These are phyloP conservation scores for Nitzschia inconspicua DNA, from an alignment of 108 stramenopile species.

Conservation along the genomic window DNA sequence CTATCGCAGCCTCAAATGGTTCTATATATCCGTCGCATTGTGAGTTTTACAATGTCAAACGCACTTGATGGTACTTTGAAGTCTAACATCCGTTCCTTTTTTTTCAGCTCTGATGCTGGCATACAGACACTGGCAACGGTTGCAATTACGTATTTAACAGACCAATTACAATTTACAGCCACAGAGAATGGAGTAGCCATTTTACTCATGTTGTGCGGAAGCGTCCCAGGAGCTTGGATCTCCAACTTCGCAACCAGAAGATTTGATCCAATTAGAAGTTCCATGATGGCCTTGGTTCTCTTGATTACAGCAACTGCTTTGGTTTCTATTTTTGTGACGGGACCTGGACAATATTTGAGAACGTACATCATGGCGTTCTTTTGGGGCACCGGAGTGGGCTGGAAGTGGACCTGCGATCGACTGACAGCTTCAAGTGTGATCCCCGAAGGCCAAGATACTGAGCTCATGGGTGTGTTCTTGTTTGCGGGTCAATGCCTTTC, in stretches of 20 bases:
- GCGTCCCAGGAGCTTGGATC: slow-evolving; percentile 45
- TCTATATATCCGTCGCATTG: slow-evolving; percentile 43
- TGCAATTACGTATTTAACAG: slow-evolving; percentile 48
- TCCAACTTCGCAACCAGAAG: slow-evolving; percentile 7
- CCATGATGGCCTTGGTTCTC: slow-evolving; percentile 15
- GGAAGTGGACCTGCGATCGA: slow-evolving; percentile 70
- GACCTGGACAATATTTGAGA: slow-evolving; percentile 43
- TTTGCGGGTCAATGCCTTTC: slow-evolving; percentile 61
- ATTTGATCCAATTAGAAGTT: slow-evolving; percentile 33
- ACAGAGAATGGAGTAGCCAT: slow-evolving; percentile 46
- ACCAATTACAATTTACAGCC: slow-evolving; percentile 37
- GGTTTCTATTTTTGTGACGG: slow-evolving; percentile 30
- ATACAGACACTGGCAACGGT: slow-evolving; percentile 42
- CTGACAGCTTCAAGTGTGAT: slow-evolving; percentile 36
- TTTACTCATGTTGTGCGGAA: slow-evolving; percentile 29
- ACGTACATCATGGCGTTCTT: slow-evolving; percentile 53
- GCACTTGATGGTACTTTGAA: too few species aligned
- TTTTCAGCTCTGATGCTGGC: slow-evolving; percentile 47
- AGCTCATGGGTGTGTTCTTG: slow-evolving; percentile 76
- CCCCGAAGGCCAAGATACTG: slow-evolving; percentile 69
- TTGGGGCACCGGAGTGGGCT: slow-evolving; percentile 67
- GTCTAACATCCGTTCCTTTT: too few species aligned
- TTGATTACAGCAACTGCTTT: slow-evolving; percentile 9
- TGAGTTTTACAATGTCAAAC: too few species aligned
- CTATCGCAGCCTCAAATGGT: slow-evolving; percentile 44